Base-by-base conservation (phyloP, 73 alveolate species). In the Paramecium octaurelia region DNA sequence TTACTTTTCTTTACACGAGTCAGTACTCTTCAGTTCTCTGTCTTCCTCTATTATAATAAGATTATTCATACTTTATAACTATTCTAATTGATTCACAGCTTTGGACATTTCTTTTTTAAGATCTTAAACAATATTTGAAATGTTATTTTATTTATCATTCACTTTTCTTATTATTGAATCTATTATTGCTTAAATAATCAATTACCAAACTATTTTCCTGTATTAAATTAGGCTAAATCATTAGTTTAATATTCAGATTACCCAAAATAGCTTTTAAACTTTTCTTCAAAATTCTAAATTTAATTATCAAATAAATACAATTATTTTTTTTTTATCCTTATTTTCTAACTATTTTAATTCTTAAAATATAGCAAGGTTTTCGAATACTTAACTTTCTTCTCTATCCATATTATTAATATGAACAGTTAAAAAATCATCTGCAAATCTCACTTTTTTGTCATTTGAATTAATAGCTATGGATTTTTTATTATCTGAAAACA, bases 41-140 rank as follows among this genome's bases (percentile, higher is more conserved):
- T 80, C 91, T 80, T 80, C 70, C 50, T 80, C 88, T 75, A 75
- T 31, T 38, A n/a, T 5, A 35, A 35, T 35, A 38, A 38, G 20
- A 23, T 4, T 36, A 29, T 29, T 3, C 16, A 35, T 87, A 87
- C 93, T 27, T 71, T 89, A 73, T 40, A 89, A 83, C 42, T 42
- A 42, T 38, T 89, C 92, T 29, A 89, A 60, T 46, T 89, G 21
- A 69, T 77, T 70, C 20, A 89, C 88, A 11, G 94, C 94, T 21
- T 89, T 89, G 16, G 94, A 89, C 94, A 89, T 89, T 48, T 89
- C 94, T 34, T 89, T 70, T 50, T 89, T 89, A 38, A 89, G 68
- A 70, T 89, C 94, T 46, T 89, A 83, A 10, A 89, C 94, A 24
- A 89, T 89, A 46, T 70, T 40, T 0, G 94, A 59, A 38, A 89